phyloP scores from a whole-genome alignment of 2,329 filamentous ascomycete species.

The Colletotrichum sp. region DNA sequence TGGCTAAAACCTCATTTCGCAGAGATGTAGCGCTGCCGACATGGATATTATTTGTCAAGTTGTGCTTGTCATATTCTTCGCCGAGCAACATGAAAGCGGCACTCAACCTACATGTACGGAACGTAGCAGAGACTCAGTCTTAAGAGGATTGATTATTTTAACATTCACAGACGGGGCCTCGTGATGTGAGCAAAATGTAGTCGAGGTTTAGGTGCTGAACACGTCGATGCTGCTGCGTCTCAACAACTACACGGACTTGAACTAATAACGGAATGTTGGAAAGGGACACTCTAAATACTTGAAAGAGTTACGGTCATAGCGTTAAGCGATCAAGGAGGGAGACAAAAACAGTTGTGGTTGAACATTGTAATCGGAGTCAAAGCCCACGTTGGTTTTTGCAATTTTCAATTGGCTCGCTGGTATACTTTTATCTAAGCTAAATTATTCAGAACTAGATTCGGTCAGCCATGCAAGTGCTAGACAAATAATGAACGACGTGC shows the following conservation, averaged over 20 bases:
- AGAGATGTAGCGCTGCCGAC: background rate
- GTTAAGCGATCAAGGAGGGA: background rate
- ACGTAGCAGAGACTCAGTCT: background rate
- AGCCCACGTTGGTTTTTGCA: background rate
- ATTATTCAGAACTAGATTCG: background rate
- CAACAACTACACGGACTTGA: background rate
- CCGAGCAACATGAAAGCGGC: background rate
- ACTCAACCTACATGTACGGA: background rate
- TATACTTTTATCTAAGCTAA: background rate
- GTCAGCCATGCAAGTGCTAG: background rate
- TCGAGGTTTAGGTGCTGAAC: background rate
- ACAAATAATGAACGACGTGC: background rate
- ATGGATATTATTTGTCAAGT: background rate
- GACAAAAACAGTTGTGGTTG: background rate
- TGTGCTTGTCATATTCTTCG: background rate
- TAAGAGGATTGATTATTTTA: background rate
- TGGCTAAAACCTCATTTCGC: background rate
- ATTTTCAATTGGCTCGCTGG: background rate
- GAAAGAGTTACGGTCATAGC: background rate
- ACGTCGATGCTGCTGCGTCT: background rate
- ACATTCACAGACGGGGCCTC: background rate
- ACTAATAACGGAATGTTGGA: background rate
- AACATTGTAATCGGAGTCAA: background rate
- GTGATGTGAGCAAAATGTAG: background rate
- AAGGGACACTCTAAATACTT: background rate